These are phyloP conservation scores for Ramalina intermedia DNA, from an alignment of 495 filamentous ascomycete species.

Conservation along the genomic window DNA sequence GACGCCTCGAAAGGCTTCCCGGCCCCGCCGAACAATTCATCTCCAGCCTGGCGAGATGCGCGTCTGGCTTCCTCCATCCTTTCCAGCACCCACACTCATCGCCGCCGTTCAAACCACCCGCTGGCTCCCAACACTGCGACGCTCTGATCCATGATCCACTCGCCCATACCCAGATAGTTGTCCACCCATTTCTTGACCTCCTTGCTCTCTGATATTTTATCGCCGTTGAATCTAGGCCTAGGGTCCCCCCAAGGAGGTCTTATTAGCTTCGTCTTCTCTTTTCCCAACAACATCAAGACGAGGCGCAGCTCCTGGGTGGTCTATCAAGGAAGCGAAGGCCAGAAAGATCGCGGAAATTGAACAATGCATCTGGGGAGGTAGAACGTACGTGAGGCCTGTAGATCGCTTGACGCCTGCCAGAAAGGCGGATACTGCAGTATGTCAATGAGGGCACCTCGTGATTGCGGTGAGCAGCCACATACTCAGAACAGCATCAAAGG, in stretches of 20 bases:
- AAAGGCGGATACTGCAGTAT: slow-evolving; percentile 66
- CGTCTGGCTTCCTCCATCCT: background rate
- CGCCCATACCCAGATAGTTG: slow-evolving; percentile 88
- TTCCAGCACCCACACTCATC: slow-evolving; percentile 33
- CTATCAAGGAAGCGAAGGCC: slow-evolving; percentile 3
- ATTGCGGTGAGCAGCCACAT: slow-evolving; percentile 20
- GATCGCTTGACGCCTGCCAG: slow-evolving; percentile 93
- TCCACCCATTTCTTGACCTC: slow-evolving; percentile 82
- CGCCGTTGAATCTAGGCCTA: slow-evolving; percentile 76
- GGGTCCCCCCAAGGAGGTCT: slow-evolving; percentile 25
- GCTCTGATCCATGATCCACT: slow-evolving; percentile 96
- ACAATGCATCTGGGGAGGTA: slow-evolving; percentile 6
- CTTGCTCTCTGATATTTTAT: slow-evolving; percentile 72
- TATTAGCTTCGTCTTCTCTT: slow-evolving; percentile 21
- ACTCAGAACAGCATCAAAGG: slow-evolving; percentile 91
- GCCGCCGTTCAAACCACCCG: slow-evolving; percentile 75
- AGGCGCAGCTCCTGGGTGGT: background rate
- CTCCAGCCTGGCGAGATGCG: too few relatives aligned
- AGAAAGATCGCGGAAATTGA: slow-evolving; percentile 2
- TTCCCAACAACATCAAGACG: background rate
- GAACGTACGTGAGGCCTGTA: slow-evolving; percentile 79
- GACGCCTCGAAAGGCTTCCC: too few relatives aligned
- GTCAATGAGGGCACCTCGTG: background rate
- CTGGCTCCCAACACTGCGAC: slow-evolving; percentile 80
- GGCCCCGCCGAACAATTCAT: too few relatives aligned